Conservation (phyloP, 1,284 basidiomycete genomes). For the Sanghuangporus sanghuang region DNA sequence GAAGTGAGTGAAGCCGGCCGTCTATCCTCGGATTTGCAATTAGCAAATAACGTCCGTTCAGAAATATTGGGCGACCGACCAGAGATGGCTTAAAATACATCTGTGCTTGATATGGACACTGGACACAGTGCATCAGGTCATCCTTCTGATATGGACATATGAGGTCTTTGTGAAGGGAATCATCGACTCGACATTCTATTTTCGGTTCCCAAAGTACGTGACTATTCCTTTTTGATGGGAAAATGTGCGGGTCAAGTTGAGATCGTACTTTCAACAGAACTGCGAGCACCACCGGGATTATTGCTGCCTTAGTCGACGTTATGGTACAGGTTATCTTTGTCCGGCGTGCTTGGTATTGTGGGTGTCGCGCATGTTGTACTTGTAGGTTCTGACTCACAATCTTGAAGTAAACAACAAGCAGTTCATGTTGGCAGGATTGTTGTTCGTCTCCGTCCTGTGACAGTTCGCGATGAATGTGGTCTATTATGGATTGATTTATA, state of each 20-base stretch:
- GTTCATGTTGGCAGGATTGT: background rate
- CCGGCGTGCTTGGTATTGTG: background rate
- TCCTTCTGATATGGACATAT: background rate
- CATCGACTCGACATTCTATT: background rate
- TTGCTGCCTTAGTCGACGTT: background rate
- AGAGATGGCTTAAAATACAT: background rate
- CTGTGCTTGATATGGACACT: background rate
- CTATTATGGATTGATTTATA: background rate
- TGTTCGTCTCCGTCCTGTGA: background rate
- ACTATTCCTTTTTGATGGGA: background rate
- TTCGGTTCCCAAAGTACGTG: background rate
- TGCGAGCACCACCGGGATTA: background rate
- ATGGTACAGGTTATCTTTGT: background rate
- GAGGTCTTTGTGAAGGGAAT: background rate
- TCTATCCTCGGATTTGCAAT: background rate
- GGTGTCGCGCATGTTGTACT: background rate
- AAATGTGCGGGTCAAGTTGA: too few species aligned
- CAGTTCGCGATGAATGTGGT: background rate
- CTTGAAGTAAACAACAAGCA: constrained; percentile 3
- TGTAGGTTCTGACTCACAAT: background rate
- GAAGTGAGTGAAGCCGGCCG: background rate
- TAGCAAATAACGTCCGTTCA: background rate
- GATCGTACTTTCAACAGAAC: background rate
- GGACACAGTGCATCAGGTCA: background rate
- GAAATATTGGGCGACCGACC: background rate